Percentiles rank a stretch among this genome's conserved stretches.
These are phyloP conservation scores for Penicillium sclerotiorum DNA, from an alignment of 2,329 filamentous ascomycete genomes.

Conservation along the genomic window DNA sequence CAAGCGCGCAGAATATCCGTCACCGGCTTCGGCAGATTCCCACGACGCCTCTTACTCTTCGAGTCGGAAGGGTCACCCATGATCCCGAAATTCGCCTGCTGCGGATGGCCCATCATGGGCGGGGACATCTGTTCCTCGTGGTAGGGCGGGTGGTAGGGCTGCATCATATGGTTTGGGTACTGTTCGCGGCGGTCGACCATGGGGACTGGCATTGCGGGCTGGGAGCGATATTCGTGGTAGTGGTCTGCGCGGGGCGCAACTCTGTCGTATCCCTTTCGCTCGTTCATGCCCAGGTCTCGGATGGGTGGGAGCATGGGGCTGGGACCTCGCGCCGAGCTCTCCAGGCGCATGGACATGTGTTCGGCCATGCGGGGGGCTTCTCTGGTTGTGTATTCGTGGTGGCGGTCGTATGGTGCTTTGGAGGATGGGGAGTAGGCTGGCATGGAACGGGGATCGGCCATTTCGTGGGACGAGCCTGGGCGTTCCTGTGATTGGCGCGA, in stretches of 20 bases:
- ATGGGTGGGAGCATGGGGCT: slow-evolving; percentile 43
- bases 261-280: slow-evolving; percentile 32
- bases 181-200: slow-evolving; percentile 31
- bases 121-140: slow-evolving; percentile 38
- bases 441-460: slow-evolving; percentile 34
- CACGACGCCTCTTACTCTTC: slow-evolving; percentile 63
- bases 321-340: slow-evolving; percentile 33
- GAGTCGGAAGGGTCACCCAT: slow-evolving; percentile 41
- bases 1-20: slow-evolving; percentile 79
- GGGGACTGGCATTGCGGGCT: slow-evolving; percentile 18
- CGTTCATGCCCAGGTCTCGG: slow-evolving; percentile 37
- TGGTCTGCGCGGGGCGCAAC: slow-evolving; percentile 27
- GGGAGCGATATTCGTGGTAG: slow-evolving; percentile 31
- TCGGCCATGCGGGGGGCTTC: slow-evolving; percentile 22
- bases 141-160: slow-evolving; percentile 32
- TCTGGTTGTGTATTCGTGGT: slow-evolving; percentile 31
- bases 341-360: slow-evolving; percentile 23
- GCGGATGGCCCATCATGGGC: slow-evolving; percentile 30
- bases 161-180: slow-evolving; percentile 28
- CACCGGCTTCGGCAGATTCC: slow-evolving; percentile 87
- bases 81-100: slow-evolving; percentile 42
- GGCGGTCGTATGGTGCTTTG: slow-evolving; percentile 24
- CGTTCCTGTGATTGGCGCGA: slow-evolving; percentile 35
- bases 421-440: slow-evolving; percentile 26
- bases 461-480: slow-evolving; percentile 31